Base-by-base conservation (phyloP, 1,284 basidiomycete species). In the Phenoliferia sp. region DNA sequence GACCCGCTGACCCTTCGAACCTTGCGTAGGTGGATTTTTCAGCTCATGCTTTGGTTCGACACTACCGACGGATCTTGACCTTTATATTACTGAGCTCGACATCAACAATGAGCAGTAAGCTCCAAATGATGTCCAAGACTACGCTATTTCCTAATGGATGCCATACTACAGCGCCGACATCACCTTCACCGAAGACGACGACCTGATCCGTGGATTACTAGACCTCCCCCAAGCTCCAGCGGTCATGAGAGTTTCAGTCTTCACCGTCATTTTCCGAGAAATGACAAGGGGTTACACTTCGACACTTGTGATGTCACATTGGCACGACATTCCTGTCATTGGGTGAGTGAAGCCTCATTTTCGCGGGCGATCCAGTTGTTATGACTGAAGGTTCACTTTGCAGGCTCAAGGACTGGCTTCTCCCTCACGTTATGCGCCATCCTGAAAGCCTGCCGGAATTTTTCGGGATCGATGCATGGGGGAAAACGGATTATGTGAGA, bases 1-100 rank as follows among this genome's bases (percentile, higher is more conserved):
- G 4, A 9, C 7, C 39, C 10, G 31, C 26, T n/a, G 28, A 26
- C 19, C 33, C 52, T 35, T 19, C 26, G 22, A 3, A 10, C 2
- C 19, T 16, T 9, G 59, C 16, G 39, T 48, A 61, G 59, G 59
- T 32, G 36, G n/a, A 19, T 72, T 61, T 32, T 72, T 70, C 50
- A 33, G 63, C 5, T 72, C 62, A 48, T 72, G 71, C 52, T 65
- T 63, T 22, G 64, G 56, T 12, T 59, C 66, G 15, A 35, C 69
- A 6, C 48, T 70, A 0, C 67, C 71, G 0, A 50, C 16, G 4
- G 61, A 68, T 17, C 61, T 72, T 7, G 71, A 72, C 57, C 6
- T 72, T 3, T 72, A 70, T 57, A 36, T 72, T 7, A 56, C 67
- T 29, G 71, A 72, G 61, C 62, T 68, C 3, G 69, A 70, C 50